Percentiles rank a stretch among this genome's conserved stretches.
phyloP scores from a whole-genome alignment of 1,284 basidiomycete species.

The Cutaneotrichosporon dermatis region DNA sequence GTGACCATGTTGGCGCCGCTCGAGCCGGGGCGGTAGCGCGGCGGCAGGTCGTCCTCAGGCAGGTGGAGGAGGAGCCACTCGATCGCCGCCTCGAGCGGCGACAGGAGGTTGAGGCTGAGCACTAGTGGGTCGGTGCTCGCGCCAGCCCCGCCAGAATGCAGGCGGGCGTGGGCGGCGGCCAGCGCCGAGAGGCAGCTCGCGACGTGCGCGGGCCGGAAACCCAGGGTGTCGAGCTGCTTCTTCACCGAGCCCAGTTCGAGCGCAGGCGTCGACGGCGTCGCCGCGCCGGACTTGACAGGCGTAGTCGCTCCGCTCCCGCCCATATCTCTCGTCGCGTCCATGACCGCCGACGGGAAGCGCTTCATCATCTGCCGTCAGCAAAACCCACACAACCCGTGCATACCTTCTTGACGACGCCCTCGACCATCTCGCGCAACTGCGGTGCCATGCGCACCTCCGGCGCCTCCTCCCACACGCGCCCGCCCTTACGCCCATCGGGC shows the following conservation, averaged over 20 bases:
- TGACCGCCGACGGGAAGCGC: constrained; percentile 47
- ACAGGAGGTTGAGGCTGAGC: constrained; percentile 53
- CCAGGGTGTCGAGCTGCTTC: constrained; percentile 44
- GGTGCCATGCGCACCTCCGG: constrained; percentile 84
- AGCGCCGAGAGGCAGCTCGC: constrained; percentile 41
- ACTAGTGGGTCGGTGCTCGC: constrained; percentile 40
- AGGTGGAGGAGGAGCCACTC: constrained; percentile 53
- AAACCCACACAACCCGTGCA: no score
- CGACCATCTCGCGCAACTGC: constrained; percentile 70
- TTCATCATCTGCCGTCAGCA: constrained; percentile 46
- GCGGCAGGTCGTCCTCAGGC: constrained; percentile 50
- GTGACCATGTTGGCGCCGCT: constrained; percentile 59
- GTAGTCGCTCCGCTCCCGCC: constrained; percentile 25
- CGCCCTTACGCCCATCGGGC: constrained; percentile 35
- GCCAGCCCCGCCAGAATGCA: constrained; percentile 25
- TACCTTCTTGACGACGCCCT: constrained; percentile 76
- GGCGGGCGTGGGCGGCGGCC: constrained; percentile 36
- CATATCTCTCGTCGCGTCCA: constrained; percentile 45
- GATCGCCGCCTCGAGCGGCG: constrained; percentile 53
- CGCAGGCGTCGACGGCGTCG: constrained; percentile 9
- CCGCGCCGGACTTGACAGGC: neutral
- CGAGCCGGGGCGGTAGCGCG: constrained; percentile 68
- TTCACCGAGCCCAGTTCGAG: constrained; percentile 35
- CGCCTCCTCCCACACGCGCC: constrained; percentile 59
- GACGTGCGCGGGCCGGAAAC: constrained; percentile 51